Evolutionary conservation across 176 grass and related monocot species (phyloP), one percentile per base, ranked within the genome.

Genomic region (Hordeum vulgare): DNA sequence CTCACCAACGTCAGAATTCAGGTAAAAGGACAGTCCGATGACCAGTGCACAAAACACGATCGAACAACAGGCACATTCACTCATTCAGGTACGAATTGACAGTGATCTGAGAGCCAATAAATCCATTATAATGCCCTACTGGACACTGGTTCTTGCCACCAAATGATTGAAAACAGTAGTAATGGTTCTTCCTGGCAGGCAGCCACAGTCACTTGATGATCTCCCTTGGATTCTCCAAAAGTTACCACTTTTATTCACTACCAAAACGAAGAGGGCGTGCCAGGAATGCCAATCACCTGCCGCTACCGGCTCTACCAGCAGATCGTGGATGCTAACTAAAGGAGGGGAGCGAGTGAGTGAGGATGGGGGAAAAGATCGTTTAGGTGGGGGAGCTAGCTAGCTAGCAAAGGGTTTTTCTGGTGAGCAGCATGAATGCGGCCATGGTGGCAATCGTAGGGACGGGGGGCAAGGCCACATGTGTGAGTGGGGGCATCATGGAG

Each of bases 391-490:
- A 49, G 47, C 9, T 1, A 82, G 47, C 47, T 20, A 20, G 49
- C 15, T 56, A 56, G 39, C 39, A 40, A 56, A 56, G 76, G 61
- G 31, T 33, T 51, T 11, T 79, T 63, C 76, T 60, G 76, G 76
- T 84, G 69, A 59, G 78, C 59, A 28, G 45, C 65, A 90, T 90
- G 15, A 90, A 90, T 90, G 88, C 79, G 29, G 61, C 42, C 71
- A 28, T 64, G 81, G 71, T 64, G 57, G 81, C 78, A 56, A 71
- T 31, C 53, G 66, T 66, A 53, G 66, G 41, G 31, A 44, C 56
- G n/a, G 11, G 62, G 80, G 23, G 82, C 82, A 77, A 29, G 25
- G 20, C 57, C 88, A 86, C 83, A 74, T 56, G 53, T 54, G 51
- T 63, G 58, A 15, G 47, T 51, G 31, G 23, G 79, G 35, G 79